phyloP scores from a whole-genome alignment of 2,329 filamentous ascomycete species.

The Coniochaeta sp. region DNA sequence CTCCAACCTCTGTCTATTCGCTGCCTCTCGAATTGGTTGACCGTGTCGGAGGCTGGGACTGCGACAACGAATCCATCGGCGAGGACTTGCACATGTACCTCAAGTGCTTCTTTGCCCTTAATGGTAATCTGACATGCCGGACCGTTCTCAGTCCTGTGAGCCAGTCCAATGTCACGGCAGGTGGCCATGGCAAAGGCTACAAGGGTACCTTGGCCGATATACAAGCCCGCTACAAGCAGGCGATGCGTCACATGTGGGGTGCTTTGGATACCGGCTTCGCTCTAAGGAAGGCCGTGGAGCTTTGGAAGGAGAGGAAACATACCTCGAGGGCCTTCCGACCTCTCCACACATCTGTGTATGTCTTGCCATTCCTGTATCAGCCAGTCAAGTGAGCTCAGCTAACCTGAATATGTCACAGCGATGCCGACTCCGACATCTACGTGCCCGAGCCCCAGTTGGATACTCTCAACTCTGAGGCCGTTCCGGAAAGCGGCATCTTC shows the following conservation, averaged over 20 bases:
- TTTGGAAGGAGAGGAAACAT: conserved; percentile 50
- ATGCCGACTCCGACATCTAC: conserved; percentile 31
- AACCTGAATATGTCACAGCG: conserved; percentile 15
- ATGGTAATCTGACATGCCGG: conserved; percentile 57
- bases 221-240: conserved; percentile 62
- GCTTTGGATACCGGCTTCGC: conserved; percentile 62
- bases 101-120: conserved; percentile 69
- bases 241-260: conserved; percentile 70
- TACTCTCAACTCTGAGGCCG: conserved; percentile 28
- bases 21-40: conserved; percentile 59
- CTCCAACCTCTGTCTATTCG: conserved; percentile 69
- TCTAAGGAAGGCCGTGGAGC: conserved; percentile 47
- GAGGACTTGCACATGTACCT: conserved; percentile 74
- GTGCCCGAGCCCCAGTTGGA: conserved; percentile 35
- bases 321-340: conserved; percentile 47
- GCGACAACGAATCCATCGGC: conserved; percentile 62
- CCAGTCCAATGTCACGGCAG: conserved; percentile 63
- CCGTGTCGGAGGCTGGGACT: conserved; percentile 65
- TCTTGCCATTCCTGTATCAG: not conserved
- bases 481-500: conserved; percentile 43
- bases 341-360: conserved; percentile 41
- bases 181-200: conserved; percentile 43
- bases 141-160: conserved; percentile 63
- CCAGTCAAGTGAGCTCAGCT: not conserved
- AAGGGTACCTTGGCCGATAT: conserved; percentile 49